Evolutionary conservation across 2,329 filamentous ascomycete genomes (phyloP).

Genomic region (Massarina eburnea): DNA sequence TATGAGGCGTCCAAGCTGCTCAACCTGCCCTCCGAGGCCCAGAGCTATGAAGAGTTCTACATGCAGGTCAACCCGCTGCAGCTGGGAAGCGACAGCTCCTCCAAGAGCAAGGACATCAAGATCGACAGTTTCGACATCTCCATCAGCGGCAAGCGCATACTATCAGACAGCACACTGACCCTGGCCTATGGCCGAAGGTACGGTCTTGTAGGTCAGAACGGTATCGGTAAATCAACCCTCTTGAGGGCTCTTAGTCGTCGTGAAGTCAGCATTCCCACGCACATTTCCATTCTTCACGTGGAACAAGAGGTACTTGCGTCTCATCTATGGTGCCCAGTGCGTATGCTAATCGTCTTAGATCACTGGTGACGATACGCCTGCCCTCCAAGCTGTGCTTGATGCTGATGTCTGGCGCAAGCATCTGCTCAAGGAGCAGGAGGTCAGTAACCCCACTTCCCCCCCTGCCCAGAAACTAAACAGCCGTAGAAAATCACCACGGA

Average conservation of each 20-base stretch:
- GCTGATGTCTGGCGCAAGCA: constrained; percentile 99
- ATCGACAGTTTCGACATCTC: constrained; percentile 94
- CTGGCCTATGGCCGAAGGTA: constrained; percentile 92
- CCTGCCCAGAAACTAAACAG: constrained; percentile 9
- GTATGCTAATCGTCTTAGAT: constrained; percentile 58
- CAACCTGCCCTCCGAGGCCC: constrained; percentile 75
- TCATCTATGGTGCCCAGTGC: neutral
- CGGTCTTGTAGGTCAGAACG: constrained; percentile 97
- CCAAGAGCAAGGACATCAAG: constrained; percentile 98
- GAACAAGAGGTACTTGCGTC: constrained; percentile 78
- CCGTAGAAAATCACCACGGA: constrained; percentile 71
- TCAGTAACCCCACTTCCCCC: constrained; percentile 46
- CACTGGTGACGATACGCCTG: constrained; percentile 90
- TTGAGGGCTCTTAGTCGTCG: constrained; percentile 86
- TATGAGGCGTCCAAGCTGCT: constrained; percentile 93
- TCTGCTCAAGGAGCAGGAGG: constrained; percentile 82
- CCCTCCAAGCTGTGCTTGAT: constrained; percentile 91
- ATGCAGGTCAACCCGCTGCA: constrained; percentile 99
- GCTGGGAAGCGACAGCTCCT: constrained; percentile 66
- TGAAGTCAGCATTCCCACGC: constrained; percentile 92
- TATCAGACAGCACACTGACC: constrained; percentile 87
- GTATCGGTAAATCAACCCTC: constrained; percentile 86
- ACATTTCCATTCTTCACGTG: constrained; percentile 98
- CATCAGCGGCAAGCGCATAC: constrained; percentile 83
- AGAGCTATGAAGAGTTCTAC: constrained; percentile 99